Conservation (phyloP, 2,329 filamentous ascomycete genomes). For the Onygenales sp. region DNA sequence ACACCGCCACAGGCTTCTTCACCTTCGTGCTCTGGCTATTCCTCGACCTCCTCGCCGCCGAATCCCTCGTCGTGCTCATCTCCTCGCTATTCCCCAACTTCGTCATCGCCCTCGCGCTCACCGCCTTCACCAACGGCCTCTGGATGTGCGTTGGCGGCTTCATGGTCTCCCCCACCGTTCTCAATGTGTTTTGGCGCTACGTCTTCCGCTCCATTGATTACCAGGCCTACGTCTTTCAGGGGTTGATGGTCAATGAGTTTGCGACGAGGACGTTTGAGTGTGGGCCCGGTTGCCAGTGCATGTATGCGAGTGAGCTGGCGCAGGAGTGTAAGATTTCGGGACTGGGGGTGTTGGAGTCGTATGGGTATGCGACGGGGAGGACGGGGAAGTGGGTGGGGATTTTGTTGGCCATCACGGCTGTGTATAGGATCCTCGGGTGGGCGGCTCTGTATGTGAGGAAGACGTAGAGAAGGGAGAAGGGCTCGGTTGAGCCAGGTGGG, state of each 20-base stretch:
- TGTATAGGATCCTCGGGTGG: slow-evolving; percentile 62
- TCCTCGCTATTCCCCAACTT: slow-evolving; percentile 67
- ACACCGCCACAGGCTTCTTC: slow-evolving; percentile 58
- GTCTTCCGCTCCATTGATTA: slow-evolving; percentile 87
- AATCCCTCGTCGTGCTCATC: slow-evolving; percentile 71
- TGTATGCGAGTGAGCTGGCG: slow-evolving; percentile 57
- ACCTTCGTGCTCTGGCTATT: slow-evolving; percentile 77
- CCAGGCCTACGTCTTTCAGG: slow-evolving; percentile 76
- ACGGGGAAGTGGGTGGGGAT: slow-evolving; percentile 67
- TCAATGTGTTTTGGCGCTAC: slow-evolving; percentile 80
- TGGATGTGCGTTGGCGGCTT: slow-evolving; percentile 87
- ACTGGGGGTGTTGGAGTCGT: slow-evolving; percentile 57
- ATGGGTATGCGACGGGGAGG: slow-evolving; percentile 57
- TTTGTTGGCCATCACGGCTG: slow-evolving; percentile 64
- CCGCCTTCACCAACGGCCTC: slow-evolving; percentile 76
- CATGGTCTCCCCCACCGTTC: slow-evolving; percentile 59
- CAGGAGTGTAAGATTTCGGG: slow-evolving; percentile 61
- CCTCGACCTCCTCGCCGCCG: slow-evolving; percentile 71
- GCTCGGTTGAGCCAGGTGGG: too few species aligned
- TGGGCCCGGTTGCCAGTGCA: slow-evolving; percentile 52
- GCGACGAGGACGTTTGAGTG: slow-evolving; percentile 55
- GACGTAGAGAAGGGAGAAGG: not conserved
- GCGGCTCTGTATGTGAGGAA: slow-evolving; percentile 15
- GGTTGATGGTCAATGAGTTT: slow-evolving; percentile 92
- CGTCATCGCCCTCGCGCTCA: slow-evolving; percentile 67